These are phyloP conservation scores for Cryptosporidium canis DNA, from an alignment of 169 alveolate species.

Conservation along the genomic window DNA sequence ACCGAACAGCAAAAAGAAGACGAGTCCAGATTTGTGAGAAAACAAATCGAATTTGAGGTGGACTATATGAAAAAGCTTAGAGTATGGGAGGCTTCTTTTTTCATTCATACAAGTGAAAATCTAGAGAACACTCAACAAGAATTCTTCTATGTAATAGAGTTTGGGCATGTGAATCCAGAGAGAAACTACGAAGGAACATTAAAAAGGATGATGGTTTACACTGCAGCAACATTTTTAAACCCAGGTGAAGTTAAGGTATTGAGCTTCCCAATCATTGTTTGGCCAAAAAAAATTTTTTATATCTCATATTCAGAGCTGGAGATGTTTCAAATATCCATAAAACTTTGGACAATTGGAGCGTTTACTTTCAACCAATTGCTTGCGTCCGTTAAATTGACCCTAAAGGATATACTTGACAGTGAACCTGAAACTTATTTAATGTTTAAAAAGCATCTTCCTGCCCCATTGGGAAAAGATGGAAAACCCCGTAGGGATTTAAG, in stretches of 20 bases:
- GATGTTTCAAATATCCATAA: slow-evolving; percentile 80
- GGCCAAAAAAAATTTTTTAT: slow-evolving; percentile 79
- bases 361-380: slow-evolving; percentile 80
- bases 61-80: slow-evolving; percentile 54
- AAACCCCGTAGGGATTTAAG: slow-evolving; percentile 52
- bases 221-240: slow-evolving; percentile 41
- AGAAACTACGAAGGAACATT: slow-evolving; percentile 45
- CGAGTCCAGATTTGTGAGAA: not conserved
- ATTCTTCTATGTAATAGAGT: slow-evolving; percentile 64
- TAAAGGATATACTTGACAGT: slow-evolving; percentile 81
- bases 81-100: slow-evolving; percentile 68
- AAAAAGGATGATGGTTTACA: slow-evolving; percentile 59
- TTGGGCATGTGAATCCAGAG: slow-evolving; percentile 69
- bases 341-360: slow-evolving; percentile 83
- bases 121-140: slow-evolving; percentile 48
- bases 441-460: slow-evolving; percentile 78
- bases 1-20: slow-evolving; percentile 9
- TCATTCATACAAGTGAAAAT: slow-evolving; percentile 60
- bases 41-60: not conserved
- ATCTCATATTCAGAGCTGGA: slow-evolving; percentile 84
- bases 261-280: slow-evolving; percentile 72
- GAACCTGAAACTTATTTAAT: slow-evolving; percentile 81
- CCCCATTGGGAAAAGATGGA: slow-evolving; percentile 69
- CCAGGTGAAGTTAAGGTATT: slow-evolving; percentile 48
- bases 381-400: slow-evolving; percentile 80